Conservation (phyloP, 441 rosid species). For the Aquilaria agallochum region DNA sequence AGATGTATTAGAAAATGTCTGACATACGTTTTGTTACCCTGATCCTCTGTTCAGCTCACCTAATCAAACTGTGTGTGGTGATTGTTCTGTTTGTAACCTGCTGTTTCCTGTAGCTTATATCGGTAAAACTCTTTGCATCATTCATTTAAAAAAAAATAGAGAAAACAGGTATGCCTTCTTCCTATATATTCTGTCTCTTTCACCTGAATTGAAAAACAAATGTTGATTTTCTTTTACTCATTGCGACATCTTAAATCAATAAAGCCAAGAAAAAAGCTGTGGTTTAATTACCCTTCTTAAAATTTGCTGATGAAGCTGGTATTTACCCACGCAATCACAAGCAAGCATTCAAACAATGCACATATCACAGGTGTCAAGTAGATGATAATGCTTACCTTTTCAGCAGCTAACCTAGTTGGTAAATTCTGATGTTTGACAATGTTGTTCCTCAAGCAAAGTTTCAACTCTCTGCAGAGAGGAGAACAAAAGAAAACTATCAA, state of each 20-base stretch:
- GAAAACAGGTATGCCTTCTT: too few species aligned
- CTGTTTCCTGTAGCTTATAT: too few species aligned
- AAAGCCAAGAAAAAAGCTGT: not conserved
- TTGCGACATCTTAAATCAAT: too few species aligned
- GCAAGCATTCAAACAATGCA: not conserved
- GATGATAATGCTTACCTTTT: not conserved
- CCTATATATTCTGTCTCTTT: too few species aligned
- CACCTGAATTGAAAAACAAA: too few species aligned
- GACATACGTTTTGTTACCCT: not conserved
- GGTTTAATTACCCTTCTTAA: not conserved
- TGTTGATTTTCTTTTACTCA: too few species aligned
- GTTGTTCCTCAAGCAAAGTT: constrained; percentile 52
- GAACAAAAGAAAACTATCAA: constrained; percentile 5
- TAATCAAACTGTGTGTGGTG: too few species aligned
- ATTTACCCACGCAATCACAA: not conserved
- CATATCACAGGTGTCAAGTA: constrained; percentile 7
- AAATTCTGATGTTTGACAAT: constrained; percentile 30
- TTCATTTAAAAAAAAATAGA: too few species aligned
- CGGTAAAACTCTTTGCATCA: too few species aligned
- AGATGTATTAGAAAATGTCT: not conserved
- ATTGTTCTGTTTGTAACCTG: too few species aligned
- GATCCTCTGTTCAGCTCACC: too few species aligned
- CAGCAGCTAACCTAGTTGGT: constrained; percentile 27
- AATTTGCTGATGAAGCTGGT: not conserved
- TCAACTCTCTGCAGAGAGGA: constrained; percentile 54